Conservation (phyloP, 164 flowering plant species). For the Saururus chinensis region DNA sequence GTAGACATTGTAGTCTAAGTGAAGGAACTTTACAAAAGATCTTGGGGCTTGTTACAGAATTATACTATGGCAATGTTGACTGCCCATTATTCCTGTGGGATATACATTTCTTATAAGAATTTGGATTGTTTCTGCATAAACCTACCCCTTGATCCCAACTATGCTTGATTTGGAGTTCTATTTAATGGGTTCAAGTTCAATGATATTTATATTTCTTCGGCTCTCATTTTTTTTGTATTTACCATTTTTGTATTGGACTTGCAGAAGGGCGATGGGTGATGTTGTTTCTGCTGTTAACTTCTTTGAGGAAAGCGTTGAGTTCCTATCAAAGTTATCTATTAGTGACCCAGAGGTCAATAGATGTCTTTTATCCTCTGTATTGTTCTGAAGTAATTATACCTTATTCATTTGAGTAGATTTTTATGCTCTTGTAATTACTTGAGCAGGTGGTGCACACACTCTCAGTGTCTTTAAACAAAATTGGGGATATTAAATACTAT, state of each 20-base stretch:
- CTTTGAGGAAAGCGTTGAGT: constrained; percentile 78
- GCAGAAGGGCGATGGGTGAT: constrained; percentile 84
- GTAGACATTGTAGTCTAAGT: no score
- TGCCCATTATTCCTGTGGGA: no score
- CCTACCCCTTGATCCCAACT: no score
- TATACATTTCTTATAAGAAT: no score
- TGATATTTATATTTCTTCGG: neutral
- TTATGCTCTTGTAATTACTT: neutral
- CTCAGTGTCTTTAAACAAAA: constrained; percentile 92
- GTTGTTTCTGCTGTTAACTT: constrained; percentile 52
- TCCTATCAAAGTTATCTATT: constrained; percentile 54
- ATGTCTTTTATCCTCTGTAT: neutral
- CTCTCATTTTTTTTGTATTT: no score
- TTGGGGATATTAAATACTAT: constrained; percentile 94
- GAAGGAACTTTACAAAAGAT: no score
- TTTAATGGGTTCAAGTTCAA: no score
- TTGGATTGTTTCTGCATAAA: no score
- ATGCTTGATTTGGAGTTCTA: no score
- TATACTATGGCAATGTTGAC: no score
- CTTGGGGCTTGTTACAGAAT: no score
- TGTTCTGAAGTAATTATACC: neutral
- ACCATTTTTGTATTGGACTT: constrained; percentile 7
- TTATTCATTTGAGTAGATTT: neutral
- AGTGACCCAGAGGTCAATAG: constrained; percentile 67
- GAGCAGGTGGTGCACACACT: constrained; percentile 79